These are phyloP conservation scores for Brettanomyces nanus DNA, from an alignment of 805 yeast species.

Conservation along the genomic window DNA sequence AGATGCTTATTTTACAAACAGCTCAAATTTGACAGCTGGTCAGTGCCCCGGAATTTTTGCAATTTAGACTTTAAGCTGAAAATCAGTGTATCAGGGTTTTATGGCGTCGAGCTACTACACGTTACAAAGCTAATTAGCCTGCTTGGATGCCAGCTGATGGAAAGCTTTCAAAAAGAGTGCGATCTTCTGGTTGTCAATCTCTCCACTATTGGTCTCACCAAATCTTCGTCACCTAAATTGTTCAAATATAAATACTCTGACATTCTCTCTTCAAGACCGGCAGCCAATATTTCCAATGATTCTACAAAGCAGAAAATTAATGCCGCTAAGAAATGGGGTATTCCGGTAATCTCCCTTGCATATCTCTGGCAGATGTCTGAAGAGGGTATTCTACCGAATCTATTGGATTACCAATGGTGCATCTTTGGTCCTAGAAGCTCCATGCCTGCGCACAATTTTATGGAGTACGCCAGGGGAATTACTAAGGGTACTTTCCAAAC, in stretches of 20 bases:
- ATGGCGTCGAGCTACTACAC: conserved; percentile 23
- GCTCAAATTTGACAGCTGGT: conserved; percentile 21
- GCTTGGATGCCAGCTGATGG: conserved; percentile 44
- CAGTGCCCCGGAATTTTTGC: conserved; percentile 16
- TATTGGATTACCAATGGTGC: conserved; percentile 46
- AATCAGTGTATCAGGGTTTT: conserved; percentile 23
- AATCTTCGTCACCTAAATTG: conserved; percentile 33
- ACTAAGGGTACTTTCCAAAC: conserved; percentile 17
- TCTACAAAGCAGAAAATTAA: conserved; percentile 46
- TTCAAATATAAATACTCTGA: conserved; percentile 31
- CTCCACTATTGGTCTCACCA: conserved; percentile 34
- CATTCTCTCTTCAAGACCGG: conserved; percentile 11
- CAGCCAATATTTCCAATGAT: conserved; percentile 13
- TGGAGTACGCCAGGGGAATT: conserved; percentile 15
- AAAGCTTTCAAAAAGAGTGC: conserved; percentile 39
- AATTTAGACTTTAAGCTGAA: conserved; percentile 27
- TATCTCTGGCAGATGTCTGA: conserved; percentile 46
- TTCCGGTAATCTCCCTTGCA: conserved; percentile 51
- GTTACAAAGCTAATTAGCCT: conserved; percentile 46
- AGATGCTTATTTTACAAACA: conserved; percentile 17
- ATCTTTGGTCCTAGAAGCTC: conserved; percentile 33
- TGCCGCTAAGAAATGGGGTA: conserved; percentile 49
- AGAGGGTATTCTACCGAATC: conserved; percentile 29
- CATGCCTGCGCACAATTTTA: conserved; percentile 15
- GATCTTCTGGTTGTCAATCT: conserved; percentile 52